phyloP scores from a whole-genome alignment of 768 basidiomycete genomes.

The Mycena galericulata region DNA sequence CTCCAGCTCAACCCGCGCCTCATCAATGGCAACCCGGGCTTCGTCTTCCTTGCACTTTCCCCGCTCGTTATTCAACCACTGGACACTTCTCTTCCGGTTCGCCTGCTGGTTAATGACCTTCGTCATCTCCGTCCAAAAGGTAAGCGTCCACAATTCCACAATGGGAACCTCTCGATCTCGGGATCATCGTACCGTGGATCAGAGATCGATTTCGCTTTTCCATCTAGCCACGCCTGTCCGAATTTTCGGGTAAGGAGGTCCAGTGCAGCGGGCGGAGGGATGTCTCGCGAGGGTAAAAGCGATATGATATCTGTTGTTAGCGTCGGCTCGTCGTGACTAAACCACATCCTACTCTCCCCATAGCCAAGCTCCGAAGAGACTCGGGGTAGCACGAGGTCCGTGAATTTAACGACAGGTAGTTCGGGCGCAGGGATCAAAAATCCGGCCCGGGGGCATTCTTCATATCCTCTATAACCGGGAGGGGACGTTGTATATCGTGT shows the following conservation, averaged over 20 bases:
- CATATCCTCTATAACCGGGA: not conserved
- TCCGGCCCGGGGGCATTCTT: constrained; percentile 1
- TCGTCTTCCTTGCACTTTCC: constrained; percentile 11
- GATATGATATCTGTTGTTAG: not conserved
- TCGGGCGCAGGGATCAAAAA: not conserved
- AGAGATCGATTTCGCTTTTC: constrained; percentile 31
- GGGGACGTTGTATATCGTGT: not conserved
- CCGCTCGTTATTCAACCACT: constrained; percentile 24
- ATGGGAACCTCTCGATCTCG: constrained; percentile 23
- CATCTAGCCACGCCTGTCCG: constrained; percentile 39
- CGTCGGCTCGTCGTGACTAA: constrained; percentile 13
- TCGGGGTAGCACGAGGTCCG: not conserved
- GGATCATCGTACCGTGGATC: constrained; percentile 34
- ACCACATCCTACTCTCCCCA: constrained; percentile 4
- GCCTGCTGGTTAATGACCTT: constrained; percentile 7
- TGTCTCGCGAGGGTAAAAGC: not conserved
- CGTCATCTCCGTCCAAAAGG: constrained; percentile 31
- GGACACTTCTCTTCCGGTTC: constrained; percentile 23
- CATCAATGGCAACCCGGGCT: not conserved
- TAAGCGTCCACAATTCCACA: constrained; percentile 32
- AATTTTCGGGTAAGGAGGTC: constrained; percentile 2
- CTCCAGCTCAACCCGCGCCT: not conserved
- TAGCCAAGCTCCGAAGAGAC: constrained; percentile 8
- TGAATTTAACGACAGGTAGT: not conserved
- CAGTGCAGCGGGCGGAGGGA: not conserved